Conservation (phyloP, 2,329 filamentous ascomycete genomes). For the Didymella glomerata region DNA sequence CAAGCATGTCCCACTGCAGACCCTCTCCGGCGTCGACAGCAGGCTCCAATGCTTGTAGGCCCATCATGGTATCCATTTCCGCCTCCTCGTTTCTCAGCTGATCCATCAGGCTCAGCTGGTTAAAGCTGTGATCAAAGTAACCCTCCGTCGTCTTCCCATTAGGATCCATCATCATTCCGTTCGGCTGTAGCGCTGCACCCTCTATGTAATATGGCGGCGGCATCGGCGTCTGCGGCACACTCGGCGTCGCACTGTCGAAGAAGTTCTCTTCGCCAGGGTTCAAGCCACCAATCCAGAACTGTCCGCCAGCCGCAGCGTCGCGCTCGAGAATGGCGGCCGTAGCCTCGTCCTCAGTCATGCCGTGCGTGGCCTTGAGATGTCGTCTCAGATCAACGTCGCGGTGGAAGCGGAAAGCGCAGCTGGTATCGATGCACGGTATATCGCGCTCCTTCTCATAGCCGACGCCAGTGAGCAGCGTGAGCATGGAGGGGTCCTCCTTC, state of each 20-base stretch:
- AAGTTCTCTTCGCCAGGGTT: slow-evolving; percentile 30
- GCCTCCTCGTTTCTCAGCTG: slow-evolving; percentile 32
- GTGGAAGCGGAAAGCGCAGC: slow-evolving; percentile 64
- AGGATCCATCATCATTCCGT: neutral
- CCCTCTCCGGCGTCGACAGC: slow-evolving; percentile 33
- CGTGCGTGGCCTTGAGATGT: slow-evolving; percentile 61
- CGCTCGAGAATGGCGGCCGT: slow-evolving; percentile 52
- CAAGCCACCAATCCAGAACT: slow-evolving; percentile 57
- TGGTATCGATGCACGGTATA: slow-evolving; percentile 61
- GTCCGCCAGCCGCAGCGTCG: slow-evolving; percentile 53
- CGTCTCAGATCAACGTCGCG: slow-evolving; percentile 66
- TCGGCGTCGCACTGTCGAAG: slow-evolving; percentile 29
- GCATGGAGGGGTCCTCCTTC: slow-evolving; percentile 37
- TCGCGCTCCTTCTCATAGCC: slow-evolving; percentile 61
- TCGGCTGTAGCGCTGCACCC: slow-evolving; percentile 3
- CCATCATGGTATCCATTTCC: slow-evolving; percentile 40
- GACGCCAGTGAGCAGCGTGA: slow-evolving; percentile 63
- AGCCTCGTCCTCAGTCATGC: slow-evolving; percentile 45
- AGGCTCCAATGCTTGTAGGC: slow-evolving; percentile 29
- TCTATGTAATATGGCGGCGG: slow-evolving; percentile 35
- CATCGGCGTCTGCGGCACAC: slow-evolving; percentile 45
- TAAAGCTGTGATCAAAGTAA: slow-evolving; percentile 22
- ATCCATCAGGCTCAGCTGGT: slow-evolving; percentile 18
- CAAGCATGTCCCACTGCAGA: slow-evolving; percentile 37
- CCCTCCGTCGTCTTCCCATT: slow-evolving; percentile 15